Evolutionary conservation across 495 filamentous ascomycete genomes (phyloP), one percentile per base, ranked within the genome.

Genomic region (Penicillium waksmanii): DNA sequence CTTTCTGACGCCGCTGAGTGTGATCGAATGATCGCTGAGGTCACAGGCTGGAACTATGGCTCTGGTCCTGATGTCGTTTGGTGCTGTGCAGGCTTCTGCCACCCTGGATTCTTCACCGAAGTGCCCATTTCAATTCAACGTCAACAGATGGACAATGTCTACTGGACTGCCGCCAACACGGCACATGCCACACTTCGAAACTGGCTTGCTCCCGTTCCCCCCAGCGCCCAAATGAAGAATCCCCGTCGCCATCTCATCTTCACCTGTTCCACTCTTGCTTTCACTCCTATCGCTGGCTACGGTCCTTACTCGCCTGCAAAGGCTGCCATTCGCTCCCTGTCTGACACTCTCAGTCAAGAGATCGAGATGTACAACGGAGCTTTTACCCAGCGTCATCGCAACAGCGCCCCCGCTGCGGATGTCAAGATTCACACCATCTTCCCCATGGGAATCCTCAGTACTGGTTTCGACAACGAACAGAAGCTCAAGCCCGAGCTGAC

Each of bases 141-240:
- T 21, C 75, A 82, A 65, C 92, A 96, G 75, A 96, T 97, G 86
- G 89, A 93, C 69, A 86, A 89, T 43, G 95, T 98, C 69, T 98
- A 92, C 78, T 96, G 89, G 82, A 89, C 92, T 36, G 85, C 85
- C n/a, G 88, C 89, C 43, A 91, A 96, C 69, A 90, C 93, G 66
- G 90, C 93, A 42, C 91, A 96, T 69, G 82, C 84, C 19, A 74
- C 73, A 23, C 65, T 84, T 36, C 73, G 69, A 44, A 73, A 72
- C 55, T 85, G 82, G 82, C 73, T 84, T 21, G 66, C 69, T 12
- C 77, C 79, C 15, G 62, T 77, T 50, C 38, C 60, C 5, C 66
- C 73, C 0, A 72, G 69, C 44, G 50, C 47, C 8, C 76, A 75
- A 49, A 59, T 68, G 47, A 67, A 67, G 5, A 60, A 67, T 27